Evolutionary conservation across 2,329 filamentous ascomycete species (phyloP), one percentile per base, ranked within the genome.

Genomic region (Ophiognomonia clavigignenti-juglandacearum): DNA sequence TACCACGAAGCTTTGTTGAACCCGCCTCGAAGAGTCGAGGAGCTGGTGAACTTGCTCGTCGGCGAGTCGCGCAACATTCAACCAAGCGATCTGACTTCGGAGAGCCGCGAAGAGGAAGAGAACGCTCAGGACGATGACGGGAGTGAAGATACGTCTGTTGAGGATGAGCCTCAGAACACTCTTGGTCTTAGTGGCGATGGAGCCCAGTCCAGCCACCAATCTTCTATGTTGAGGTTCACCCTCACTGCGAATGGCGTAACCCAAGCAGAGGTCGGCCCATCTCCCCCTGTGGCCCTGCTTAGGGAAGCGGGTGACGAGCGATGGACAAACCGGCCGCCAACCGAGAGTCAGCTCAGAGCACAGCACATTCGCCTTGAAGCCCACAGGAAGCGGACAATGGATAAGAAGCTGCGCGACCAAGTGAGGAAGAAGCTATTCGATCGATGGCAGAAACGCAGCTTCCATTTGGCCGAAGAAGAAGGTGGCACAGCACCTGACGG

Each of bases 381-480:
- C 6, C 64, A 61, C 19, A 63, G 56, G 27, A 66, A 53, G 61
- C 8, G 54, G 63, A 1, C 62, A 64, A 60, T 68, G 45, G 66
- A 71, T 35, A 70, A 66, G 48, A 61, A 67, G 16, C 62, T 67
- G 22, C 62, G 66, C 23, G 62, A 59, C 2, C 58, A 62, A 6
- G 75, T 76, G 1, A 69, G 77, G 13, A 69, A 66, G 32, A 72
- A 74, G 53, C 70, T 88, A 29, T 75, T 85, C 56, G 80, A 91
- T 45, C 76, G 88, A 41, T 93, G 88, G 88, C 79, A 78, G 57
- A 77, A 86, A 49, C 76, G 88, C 38, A 80, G 84, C 32, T 95
- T 93, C 57, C 95, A 93, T 58, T 77, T 89, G 1, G 88, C 95
- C 48, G 85, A 90, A 63, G 89, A 95, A 67, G 88, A 95, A 63